Evolutionary conservation across 2,329 filamentous ascomycete genomes (phyloP), one percentile per base, ranked within the genome.

Genomic region (Arthrobotrys pseudoclavata): DNA sequence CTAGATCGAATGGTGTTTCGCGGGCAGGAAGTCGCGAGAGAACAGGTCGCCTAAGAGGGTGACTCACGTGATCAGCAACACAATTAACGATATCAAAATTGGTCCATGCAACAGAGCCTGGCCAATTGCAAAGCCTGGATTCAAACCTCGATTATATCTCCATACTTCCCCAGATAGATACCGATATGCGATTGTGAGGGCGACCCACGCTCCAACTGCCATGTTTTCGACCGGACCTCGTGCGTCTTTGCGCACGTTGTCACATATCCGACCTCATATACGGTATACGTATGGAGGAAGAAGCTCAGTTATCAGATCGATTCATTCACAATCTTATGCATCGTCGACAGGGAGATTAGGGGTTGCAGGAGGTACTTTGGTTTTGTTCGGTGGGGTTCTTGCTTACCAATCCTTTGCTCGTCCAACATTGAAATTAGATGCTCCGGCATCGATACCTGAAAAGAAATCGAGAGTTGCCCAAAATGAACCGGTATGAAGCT

Each of bases 401-500:
- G 53, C 67, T 22, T 71, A 77, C 18, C 74, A 71, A 18, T 22
- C 61, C 2, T 47, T 67, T 18, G 52, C 40, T 20, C 52, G 15
- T 26, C 67, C 60, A 12, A 53, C 61, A 12, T 57, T 77, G 61
- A 77, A 63, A 12, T 22, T 71, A 3, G 74, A 77, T 47, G 67
- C 74, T 4, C 50, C 53, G 12, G 13, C 34, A 24, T 24, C 26
- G 15, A 55, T 53, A 31, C 42, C 53, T 20, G 76, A 75, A 53
- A 79, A 79, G 63, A 79, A 79, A 50, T 62, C 60, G 12, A 79
- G 67, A 80, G 95, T 92, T 82, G 92, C 92, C 10, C 93, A 97
- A 83, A 93, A 97, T 84, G 85, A 93, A 4, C 95, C 97, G 85
- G 92, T 97, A 79, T 18, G 40, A 12, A 6, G 18, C 10, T 24